Base-by-base conservation (phyloP, 768 basidiomycete species). In the Pisolithus orientalis region DNA sequence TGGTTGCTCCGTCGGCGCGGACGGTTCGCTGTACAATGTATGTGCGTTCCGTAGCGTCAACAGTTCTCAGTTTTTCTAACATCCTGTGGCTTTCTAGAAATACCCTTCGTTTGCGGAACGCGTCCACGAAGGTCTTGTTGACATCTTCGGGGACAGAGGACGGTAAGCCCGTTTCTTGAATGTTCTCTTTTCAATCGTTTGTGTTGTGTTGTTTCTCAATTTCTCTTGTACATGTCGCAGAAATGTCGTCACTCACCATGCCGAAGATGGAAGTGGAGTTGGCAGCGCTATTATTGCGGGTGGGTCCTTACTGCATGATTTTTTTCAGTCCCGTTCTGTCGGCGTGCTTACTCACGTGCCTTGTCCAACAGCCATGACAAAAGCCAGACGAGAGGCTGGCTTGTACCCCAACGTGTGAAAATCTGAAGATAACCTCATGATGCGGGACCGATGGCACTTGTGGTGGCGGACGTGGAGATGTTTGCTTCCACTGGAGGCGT, bases 141-240 rank as follows among this genome's bases (percentile, higher is more conserved):
- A 98, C 64, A 85, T 99, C 55, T 96, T 98, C 64, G 96, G 96
- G 11, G 94, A 96, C 58, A 92, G 91, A 75, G 96, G 94, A 64
- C 80, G 83, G 89, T 90, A 58, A 60, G 87, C 1, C 21, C 21
- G 21, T 21, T 21, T 21, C 21, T 75, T 42, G 27, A 37, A 27
- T 47, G 10, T 27, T 39, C 25, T 9, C 40, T n/a, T 44, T 29
- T 13, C 5, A 29, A 29, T 7, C 28, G 28, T 7, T 7, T 34
- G 14, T 44, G 17, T 11, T 32, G 5, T 56, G 85, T 83, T 56
- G 87, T 92, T 59, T 64, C 81, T 13, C 92, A 90, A 0, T 78
- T 87, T 8, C 49, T 51, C 9, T 42, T 43, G 5, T 25, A 13
- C 25, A 3, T n/a, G 24, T 39, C 9, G 27, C 92, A 68, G 66